These are phyloP conservation scores for Nicotiana paniculata DNA, from an alignment of 257 asterid species.

Conservation along the genomic window DNA sequence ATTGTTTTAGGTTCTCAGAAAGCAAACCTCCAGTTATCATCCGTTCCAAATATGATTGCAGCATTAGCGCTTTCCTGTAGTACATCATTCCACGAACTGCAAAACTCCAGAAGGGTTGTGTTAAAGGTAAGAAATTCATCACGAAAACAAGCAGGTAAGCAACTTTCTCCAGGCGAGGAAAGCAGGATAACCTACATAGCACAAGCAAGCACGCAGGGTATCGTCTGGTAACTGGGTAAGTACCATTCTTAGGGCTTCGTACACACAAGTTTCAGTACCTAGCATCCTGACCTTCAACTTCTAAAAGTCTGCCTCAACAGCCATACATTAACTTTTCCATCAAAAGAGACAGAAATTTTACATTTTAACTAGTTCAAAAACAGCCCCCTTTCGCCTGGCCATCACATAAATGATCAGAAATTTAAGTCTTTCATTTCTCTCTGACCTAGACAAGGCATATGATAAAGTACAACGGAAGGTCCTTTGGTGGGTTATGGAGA, in stretches of 20 bases:
- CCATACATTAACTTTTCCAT: not conserved
- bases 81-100: slow-evolving; percentile 99
- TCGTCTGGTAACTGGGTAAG: not conserved
- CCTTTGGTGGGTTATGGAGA: too few species aligned
- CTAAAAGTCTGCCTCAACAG: not conserved
- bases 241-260: not conserved
- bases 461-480: too few species aligned
- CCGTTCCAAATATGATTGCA: slow-evolving; percentile 79
- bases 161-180: not conserved
- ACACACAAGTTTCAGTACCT: not conserved
- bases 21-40: slow-evolving; percentile 64
- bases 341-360: not conserved
- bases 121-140: slow-evolving; percentile 17
- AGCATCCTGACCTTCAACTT: not conserved
- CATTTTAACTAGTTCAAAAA: not conserved
- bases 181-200: not conserved
- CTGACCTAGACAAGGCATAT: too few species aligned
- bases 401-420: not conserved
- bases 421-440: not conserved
- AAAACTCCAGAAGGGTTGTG: slow-evolving; percentile 15
- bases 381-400: not conserved
- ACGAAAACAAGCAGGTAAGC: slow-evolving; percentile 7
- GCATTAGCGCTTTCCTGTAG: slow-evolving; percentile 97
- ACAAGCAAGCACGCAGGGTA: not conserved
- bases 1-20: not conserved